Conservation (phyloP, 306 rosid species). For the Crotalaria pallida region DNA sequence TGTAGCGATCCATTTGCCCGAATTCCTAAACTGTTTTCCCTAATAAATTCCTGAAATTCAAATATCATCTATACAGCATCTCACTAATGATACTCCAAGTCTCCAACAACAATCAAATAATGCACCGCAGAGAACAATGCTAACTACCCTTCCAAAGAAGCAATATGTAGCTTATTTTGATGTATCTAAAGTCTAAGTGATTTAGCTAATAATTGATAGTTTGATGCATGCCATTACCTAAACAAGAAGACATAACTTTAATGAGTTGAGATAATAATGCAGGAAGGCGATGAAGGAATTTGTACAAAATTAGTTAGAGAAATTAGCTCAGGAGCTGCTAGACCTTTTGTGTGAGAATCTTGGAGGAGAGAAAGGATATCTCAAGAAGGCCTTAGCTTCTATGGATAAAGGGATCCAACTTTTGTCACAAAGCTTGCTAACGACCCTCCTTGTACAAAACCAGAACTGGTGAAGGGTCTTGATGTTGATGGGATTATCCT, state of each 20-base stretch:
- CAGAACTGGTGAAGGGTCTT: constrained; percentile 71
- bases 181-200: background rate
- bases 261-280: background rate
- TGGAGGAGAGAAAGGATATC: constrained; percentile 53
- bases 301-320: constrained; percentile 43
- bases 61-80: too few species aligned
- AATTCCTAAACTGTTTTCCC: too few species aligned
- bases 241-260: background rate
- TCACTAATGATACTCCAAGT: too few species aligned
- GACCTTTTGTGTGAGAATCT: constrained; percentile 73
- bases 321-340: constrained; percentile 54
- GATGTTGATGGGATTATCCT: constrained; percentile 75
- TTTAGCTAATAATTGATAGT: background rate
- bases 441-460: constrained; percentile 69
- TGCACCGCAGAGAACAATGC: too few species aligned
- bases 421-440: constrained; percentile 75
- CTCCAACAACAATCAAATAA: too few species aligned
- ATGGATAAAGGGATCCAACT: constrained; percentile 59
- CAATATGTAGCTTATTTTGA: too few species aligned
- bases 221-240: background rate
- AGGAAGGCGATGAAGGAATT: constrained; percentile 59
- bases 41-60: too few species aligned
- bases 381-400: constrained; percentile 54
- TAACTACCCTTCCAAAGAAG: too few species aligned
- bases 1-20: too few species aligned